Percentiles rank a stretch among this genome's conserved stretches.
Conservation (phyloP, 1,139 yeast species). For the Yamadazyma mexicana region DNA sequence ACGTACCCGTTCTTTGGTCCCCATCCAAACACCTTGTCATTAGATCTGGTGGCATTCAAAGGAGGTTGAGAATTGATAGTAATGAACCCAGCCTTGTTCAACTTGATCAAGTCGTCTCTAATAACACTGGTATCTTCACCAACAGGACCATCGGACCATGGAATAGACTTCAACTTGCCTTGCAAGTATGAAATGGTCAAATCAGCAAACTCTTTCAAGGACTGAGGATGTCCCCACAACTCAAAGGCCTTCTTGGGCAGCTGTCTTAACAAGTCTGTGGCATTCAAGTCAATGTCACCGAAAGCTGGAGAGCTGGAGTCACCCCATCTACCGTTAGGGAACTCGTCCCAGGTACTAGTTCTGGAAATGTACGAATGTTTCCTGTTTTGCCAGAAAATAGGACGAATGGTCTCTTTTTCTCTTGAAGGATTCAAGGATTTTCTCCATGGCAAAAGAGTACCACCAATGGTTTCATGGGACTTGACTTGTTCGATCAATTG, state of each 20-base stretch:
- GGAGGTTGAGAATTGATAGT: slow-evolving; percentile 97
- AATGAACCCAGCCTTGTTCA: slow-evolving; percentile 67
- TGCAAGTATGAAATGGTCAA: slow-evolving; percentile 65
- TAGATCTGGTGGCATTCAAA: slow-evolving; percentile 74
- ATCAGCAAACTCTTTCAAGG: slow-evolving; percentile 56
- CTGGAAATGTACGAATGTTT: slow-evolving; percentile 87
- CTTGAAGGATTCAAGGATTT: slow-evolving; percentile 83
- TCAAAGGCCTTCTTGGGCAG: slow-evolving; percentile 78
- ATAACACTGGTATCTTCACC: slow-evolving; percentile 74
- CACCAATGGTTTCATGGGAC: slow-evolving; percentile 41
- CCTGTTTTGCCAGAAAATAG: slow-evolving; percentile 95
- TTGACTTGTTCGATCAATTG: slow-evolving; percentile 52
- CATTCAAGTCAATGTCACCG: slow-evolving; percentile 81
- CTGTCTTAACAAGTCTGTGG: slow-evolving; percentile 75
- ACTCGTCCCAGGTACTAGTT: slow-evolving; percentile 93
- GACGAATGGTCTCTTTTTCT: slow-evolving; percentile 81
- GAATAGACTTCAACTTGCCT: slow-evolving; percentile 73
- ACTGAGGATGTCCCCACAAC: slow-evolving; percentile 82
- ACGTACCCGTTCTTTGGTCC: slow-evolving; percentile 93
- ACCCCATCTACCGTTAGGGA: slow-evolving; percentile 95
- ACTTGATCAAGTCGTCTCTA: slow-evolving; percentile 53
- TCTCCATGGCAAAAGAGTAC: slow-evolving; percentile 75
- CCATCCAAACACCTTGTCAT: slow-evolving; percentile 83
- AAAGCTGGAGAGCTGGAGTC: slow-evolving; percentile 92
- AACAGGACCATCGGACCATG: slow-evolving; percentile 94